Base-by-base conservation (phyloP, 2,329 filamentous ascomycete species). In the Botrytis porri region DNA sequence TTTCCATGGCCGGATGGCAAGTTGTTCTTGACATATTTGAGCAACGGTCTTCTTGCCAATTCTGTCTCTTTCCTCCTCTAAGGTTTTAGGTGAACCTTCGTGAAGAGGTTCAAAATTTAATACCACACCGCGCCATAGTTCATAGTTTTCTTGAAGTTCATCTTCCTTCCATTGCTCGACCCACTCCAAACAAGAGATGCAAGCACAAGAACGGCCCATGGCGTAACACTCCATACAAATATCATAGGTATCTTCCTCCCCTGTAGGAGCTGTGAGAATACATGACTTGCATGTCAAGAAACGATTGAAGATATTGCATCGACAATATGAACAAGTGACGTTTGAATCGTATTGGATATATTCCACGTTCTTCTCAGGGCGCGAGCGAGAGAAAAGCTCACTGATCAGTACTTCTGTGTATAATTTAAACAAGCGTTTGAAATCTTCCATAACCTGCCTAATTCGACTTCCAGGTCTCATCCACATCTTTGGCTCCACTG, bases 211-310 rank as follows among this genome's bases (percentile, higher is more conserved):
- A 69, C 96, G 89, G 35, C 96, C 96, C 92, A 98, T 97, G n/a
- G 90, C 92, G 80, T 97, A 99, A 80, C 96, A 99, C 77, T 99
- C 96, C 93, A 99, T 95, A 80, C 96, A 99, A 35, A 99, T 87
- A 81, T 99, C 96, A 80, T 98, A 99, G 0, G 93, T 93, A 79
- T 98, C 90, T 45, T 91, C 93, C 72, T 94, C 91, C 87, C 89
- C 45, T 90, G 92, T 74, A 88, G 87, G 18, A 88, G 84, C 32
- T 93, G 85, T 66, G 86, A 85, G 87, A 63, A 93, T 88, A 81
- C 96, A 99, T 70, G 90, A 88, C 73, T 93, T 93, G 84, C 96
- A 99, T 5, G 95, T 97, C 37, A 99, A 83, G 80, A 99, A 99
- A 4, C 94, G 89, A 81, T 99, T 99, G 86, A 98, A 98, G 72